phyloP scores from a whole-genome alignment of 805 yeast species.

The Cyberlindnera euphorbiae region DNA sequence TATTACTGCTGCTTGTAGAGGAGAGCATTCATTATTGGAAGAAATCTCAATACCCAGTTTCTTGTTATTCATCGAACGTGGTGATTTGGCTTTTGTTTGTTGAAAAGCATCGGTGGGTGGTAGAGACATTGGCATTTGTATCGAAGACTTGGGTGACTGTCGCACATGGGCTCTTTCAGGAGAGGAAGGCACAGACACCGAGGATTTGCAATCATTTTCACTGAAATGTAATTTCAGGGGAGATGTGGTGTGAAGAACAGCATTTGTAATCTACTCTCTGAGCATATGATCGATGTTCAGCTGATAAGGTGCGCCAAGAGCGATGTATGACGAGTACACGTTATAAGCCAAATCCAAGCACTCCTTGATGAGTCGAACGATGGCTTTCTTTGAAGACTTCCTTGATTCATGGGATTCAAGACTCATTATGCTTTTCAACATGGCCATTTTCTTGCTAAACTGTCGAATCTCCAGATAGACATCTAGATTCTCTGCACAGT shows the following conservation, averaged over 20 bases:
- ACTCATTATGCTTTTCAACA: conserved; percentile 37
- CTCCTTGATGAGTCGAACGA: conserved; percentile 43
- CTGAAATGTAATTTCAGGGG: conserved; percentile 24
- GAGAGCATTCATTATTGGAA: background rate
- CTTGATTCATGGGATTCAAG: conserved; percentile 15
- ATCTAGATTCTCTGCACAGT: conserved; percentile 73
- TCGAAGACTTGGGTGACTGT: background rate
- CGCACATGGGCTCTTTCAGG: conserved; percentile 5
- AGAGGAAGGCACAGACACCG: background rate
- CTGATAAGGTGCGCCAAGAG: conserved; percentile 62
- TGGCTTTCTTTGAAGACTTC: conserved; percentile 21
- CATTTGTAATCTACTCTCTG: conserved; percentile 37
- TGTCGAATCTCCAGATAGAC: conserved; percentile 58
- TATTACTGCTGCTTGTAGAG: conserved; percentile 11
- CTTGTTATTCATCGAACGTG: conserved; percentile 14
- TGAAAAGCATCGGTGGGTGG: background rate
- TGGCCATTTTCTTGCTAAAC: conserved; percentile 42
- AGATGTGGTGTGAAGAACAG: conserved; percentile 36
- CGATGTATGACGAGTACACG: conserved; percentile 61
- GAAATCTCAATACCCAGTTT: conserved; percentile 21
- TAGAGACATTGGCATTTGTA: background rate
- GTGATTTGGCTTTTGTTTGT: conserved; percentile 1
- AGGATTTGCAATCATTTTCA: conserved; percentile 3
- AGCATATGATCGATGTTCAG: conserved; percentile 60
- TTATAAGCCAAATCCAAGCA: conserved; percentile 59